Evolutionary conservation across 2,329 filamentous ascomycete genomes (phyloP), one percentile per base, ranked within the genome.

Genomic region (Dactylella cylindrospora): DNA sequence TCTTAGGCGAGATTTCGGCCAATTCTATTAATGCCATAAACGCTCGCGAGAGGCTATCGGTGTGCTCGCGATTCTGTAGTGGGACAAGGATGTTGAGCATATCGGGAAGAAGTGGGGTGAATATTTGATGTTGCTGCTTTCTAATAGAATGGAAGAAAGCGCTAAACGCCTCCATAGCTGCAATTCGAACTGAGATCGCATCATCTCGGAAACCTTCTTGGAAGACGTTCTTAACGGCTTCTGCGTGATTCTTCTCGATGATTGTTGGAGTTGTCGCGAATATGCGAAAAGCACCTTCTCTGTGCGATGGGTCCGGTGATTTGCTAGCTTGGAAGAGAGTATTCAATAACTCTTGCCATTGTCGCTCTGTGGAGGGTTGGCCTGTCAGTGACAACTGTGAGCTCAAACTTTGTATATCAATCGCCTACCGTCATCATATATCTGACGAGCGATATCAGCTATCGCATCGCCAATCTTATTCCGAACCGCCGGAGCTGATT

Each of bases 401-500:
- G 40, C 17, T 9, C 3, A n/a, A 10, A 5, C 5, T 31, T 17
- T 28, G 15, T 36, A 26, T 67, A 39, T 46, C 45, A 61, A 39
- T 28, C 53, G 76, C 84, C 73, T 79, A 95, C 89, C 85, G 70
- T 86, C 89, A 70, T 97, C 93, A 36, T 88, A 86, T 74, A 96
- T 96, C 76, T 98, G 90, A 70, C 93, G 84, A 36, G 91, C 93
- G 62, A 98, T 80, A 75, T 98, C 93, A 19, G 93, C 93, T 65
- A 97, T 87, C n/a, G 91, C 90, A 75, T 98, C 93, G 69, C 90
- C 93, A 71, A 97, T 87, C 75, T 98, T 98, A 76, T 95, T 93
- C 70, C 93, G 81, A 39, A 95, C 87, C 31, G 81, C 78, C 64
- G 84, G 80, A 65, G 86, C 81, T 17, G 81, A 77, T 75, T 97